These are phyloP conservation scores for Candida sp. DNA, from an alignment of 1,139 yeast species.

Conservation along the genomic window DNA sequence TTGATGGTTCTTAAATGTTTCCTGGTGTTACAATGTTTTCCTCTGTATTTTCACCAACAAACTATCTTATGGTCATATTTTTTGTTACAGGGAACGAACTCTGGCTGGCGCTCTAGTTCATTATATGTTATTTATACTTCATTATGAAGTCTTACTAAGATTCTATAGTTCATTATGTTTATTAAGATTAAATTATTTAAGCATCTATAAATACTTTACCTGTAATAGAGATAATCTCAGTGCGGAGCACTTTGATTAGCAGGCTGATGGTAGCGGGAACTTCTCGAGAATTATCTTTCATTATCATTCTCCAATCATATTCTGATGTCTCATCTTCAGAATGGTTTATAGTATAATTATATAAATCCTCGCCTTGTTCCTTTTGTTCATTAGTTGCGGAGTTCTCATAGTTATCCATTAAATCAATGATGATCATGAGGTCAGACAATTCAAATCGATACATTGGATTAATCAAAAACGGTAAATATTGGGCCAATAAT, in stretches of 20 bases:
- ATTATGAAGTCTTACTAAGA: too few species aligned
- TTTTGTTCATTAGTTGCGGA: constrained; percentile 19
- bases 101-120: too few species aligned
- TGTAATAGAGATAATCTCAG: constrained; percentile 30
- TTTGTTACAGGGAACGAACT: too few species aligned
- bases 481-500: constrained; percentile 47
- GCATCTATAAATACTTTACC: constrained; percentile 34
- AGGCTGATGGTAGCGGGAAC: constrained; percentile 23
- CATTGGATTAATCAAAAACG: constrained; percentile 28
- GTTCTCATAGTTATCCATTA: constrained; percentile 46
- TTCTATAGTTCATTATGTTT: background rate
- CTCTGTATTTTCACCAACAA: too few species aligned
- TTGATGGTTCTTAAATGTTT: too few species aligned
- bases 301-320: constrained; percentile 35
- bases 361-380: constrained; percentile 29
- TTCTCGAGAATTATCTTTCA: constrained; percentile 12
- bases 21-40: too few species aligned
- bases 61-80: too few species aligned
- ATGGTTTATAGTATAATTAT: constrained; percentile 25
- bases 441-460: constrained; percentile 39
- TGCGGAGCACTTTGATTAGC: constrained; percentile 26
- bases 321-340: constrained; percentile 13
- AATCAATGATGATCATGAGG: constrained; percentile 43
- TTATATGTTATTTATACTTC: too few species aligned
- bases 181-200: background rate